phyloP scores from a whole-genome alignment of 2,329 filamentous ascomycete genomes.

The Alternaria arborescens region DNA sequence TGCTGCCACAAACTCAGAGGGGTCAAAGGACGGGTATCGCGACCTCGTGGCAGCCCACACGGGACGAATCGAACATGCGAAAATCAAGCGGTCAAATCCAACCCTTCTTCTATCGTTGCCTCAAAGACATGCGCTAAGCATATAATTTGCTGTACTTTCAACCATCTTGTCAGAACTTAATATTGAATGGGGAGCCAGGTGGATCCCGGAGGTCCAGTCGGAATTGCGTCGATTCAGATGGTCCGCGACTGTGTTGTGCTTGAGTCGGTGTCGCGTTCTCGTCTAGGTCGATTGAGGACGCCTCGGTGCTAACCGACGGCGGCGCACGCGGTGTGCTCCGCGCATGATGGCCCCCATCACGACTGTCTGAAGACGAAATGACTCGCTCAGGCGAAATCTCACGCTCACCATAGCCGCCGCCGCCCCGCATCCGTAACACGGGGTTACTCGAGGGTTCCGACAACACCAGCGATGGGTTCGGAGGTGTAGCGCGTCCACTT shows the following conservation, averaged over 20 bases:
- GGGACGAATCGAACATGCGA: slow-evolving; percentile 39
- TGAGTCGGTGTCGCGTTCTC: slow-evolving; percentile 46
- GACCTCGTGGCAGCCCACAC: slow-evolving; percentile 41
- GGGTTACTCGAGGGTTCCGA: slow-evolving; percentile 37
- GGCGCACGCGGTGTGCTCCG: slow-evolving; percentile 37
- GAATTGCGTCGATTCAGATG: slow-evolving; percentile 45
- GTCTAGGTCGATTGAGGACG: slow-evolving; percentile 38
- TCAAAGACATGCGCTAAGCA: slow-evolving; percentile 26
- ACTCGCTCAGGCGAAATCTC: slow-evolving; percentile 43
- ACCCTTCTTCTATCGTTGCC: slow-evolving; percentile 30
- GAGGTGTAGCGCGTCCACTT: slow-evolving; percentile 44
- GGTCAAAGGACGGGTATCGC: slow-evolving; percentile 46
- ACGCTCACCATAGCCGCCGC: slow-evolving; percentile 28
- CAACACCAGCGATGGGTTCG: slow-evolving; percentile 32
- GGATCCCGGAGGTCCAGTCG: slow-evolving; percentile 47
- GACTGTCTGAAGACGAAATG: slow-evolving; percentile 41
- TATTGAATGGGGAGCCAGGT: slow-evolving; percentile 50
- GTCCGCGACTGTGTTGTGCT: slow-evolving; percentile 42
- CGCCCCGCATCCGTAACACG: slow-evolving; percentile 27
- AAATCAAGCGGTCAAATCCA: slow-evolving; percentile 34
- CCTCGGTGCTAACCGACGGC: slow-evolving; percentile 33
- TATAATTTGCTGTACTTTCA: slow-evolving; percentile 1
- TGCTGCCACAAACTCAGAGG: slow-evolving; percentile 43
- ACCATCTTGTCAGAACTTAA: slow-evolving; percentile 44
- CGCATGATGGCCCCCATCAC: slow-evolving; percentile 32